Base-by-base conservation (phyloP, 2,329 filamentous ascomycete genomes). In the Diplodia sapinea region DNA sequence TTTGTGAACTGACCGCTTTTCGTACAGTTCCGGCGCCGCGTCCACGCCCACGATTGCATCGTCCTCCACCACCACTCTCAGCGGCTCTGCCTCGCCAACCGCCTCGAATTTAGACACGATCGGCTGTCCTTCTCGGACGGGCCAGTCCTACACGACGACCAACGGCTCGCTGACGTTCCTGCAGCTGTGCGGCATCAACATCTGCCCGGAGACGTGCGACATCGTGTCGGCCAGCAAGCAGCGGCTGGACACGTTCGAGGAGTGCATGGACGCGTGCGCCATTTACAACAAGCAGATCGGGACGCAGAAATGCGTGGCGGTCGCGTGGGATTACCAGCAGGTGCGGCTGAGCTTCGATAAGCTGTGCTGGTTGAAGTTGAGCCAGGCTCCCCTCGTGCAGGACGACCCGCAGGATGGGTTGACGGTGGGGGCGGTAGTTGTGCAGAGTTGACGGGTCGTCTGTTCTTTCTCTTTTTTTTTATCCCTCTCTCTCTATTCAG, bases 271-370 rank as follows among this genome's bases (percentile, higher is more conserved):
- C 17, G 33, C 49, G 29, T 65, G 62, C 17, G 62, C 62, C 12
- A 33, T 17, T 3, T 65, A 65, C 38, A 65, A 65, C 13, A 50
- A 38, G 15, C 62, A 65, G 17, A 33, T 65, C 26, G 62, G 62
- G 15, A 54, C 62, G 8, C 62, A 65, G 23, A 65, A 65, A 23
- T 65, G 62, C 23, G 51, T 55, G 7, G 62, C 62, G 17, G 62
- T 65, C 13, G 49, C 62, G 2, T 65, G 62, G 62, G 62, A 65
- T 36, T 65, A 65, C 33, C 62, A 65, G 23, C 62, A 65, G 23
- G 62, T 65, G 62, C 50, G 62, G 33, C 49, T 31, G 62, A 65
- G 62, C 12, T 65, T 65, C 17, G 47, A 55, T n/a, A 65, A 55
- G 6, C 8, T 33, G 20, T 65, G 62, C 12, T 65, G 62, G 62